These are phyloP conservation scores for Adansonia gregorii DNA, from an alignment of 441 rosid species.

Conservation along the genomic window DNA sequence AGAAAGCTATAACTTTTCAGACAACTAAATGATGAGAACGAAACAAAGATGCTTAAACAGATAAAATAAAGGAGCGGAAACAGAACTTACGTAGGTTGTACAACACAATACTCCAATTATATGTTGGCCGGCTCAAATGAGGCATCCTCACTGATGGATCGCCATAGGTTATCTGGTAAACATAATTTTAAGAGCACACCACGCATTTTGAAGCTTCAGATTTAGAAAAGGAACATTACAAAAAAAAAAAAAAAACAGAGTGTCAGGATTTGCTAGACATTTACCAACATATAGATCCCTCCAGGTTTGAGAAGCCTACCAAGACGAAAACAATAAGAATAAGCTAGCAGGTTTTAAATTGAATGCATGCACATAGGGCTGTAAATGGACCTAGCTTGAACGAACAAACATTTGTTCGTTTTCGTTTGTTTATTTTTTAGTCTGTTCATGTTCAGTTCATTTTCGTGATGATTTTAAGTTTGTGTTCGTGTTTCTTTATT, in stretches of 20 bases:
- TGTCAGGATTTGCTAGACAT: conserved; percentile 33
- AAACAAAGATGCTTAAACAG: conserved; percentile 1
- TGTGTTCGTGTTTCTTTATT: too few species aligned
- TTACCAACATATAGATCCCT: conserved; percentile 89
- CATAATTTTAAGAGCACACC: conserved; percentile 18
- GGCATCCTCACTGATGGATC: conserved; percentile 89
- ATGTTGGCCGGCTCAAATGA: conserved; percentile 59
- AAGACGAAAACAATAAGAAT: conserved; percentile 18
- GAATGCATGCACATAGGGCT: too few species aligned
- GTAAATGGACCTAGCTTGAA: too few species aligned
- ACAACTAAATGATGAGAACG: background rate
- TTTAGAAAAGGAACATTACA: conserved; percentile 14
- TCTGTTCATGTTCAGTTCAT: too few species aligned
- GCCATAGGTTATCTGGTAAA: conserved; percentile 83
- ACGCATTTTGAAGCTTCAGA: conserved; percentile 21
- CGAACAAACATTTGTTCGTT: too few species aligned
- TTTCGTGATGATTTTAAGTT: too few species aligned
- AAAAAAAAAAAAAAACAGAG: conserved; percentile 20
- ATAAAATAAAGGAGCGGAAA: conserved; percentile 7
- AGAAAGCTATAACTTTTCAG: background rate
- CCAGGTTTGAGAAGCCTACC: conserved; percentile 85
- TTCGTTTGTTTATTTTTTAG: too few species aligned
- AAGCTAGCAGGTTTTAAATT: conserved; percentile 19
- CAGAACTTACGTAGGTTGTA: conserved; percentile 72
- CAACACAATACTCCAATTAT: conserved; percentile 71